These are phyloP conservation scores for Avicennia marina DNA, from an alignment of 257 asterid genomes.

Conservation along the genomic window DNA sequence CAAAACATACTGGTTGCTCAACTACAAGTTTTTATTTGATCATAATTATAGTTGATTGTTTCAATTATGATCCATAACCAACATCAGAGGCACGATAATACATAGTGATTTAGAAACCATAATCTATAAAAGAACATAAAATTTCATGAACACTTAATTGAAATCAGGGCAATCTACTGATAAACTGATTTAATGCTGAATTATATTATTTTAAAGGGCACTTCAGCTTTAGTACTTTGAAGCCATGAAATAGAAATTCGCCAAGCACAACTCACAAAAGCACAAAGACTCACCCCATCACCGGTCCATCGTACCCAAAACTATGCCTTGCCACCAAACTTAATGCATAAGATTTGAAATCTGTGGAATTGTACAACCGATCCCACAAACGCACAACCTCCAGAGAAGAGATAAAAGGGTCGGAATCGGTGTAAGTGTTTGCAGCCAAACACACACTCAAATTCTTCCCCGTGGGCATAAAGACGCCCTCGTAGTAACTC, in stretches of 20 bases:
- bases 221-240: too few relatives aligned
- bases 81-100: neutral
- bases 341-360: slow-evolving; percentile 51
- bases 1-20: too few relatives aligned
- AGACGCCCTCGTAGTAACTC: slow-evolving; percentile 66
- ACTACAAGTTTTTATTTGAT: too few relatives aligned
- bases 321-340: slow-evolving; percentile 72
- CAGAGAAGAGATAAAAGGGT: slow-evolving; percentile 89
- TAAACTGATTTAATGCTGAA: too few relatives aligned
- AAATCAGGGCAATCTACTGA: neutral
- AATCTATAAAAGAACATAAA: neutral
- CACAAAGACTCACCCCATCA: slow-evolving; percentile 48
- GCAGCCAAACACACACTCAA: slow-evolving; percentile 87
- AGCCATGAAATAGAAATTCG: neutral
- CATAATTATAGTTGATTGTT: too few relatives aligned
- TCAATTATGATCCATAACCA: too few relatives aligned
- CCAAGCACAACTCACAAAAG: neutral
- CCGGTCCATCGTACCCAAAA: slow-evolving; percentile 73
- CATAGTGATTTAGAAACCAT: too few relatives aligned
- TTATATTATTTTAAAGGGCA: too few relatives aligned
- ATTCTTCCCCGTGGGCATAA: slow-evolving; percentile 66
- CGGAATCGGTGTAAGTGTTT: slow-evolving; percentile 74
- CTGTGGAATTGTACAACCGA: slow-evolving; percentile 82
- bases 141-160: neutral
- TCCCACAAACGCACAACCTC: slow-evolving; percentile 67